Base-by-base conservation (phyloP, 345 rosid genomes). In the Diplotaxis tenuifolia region DNA sequence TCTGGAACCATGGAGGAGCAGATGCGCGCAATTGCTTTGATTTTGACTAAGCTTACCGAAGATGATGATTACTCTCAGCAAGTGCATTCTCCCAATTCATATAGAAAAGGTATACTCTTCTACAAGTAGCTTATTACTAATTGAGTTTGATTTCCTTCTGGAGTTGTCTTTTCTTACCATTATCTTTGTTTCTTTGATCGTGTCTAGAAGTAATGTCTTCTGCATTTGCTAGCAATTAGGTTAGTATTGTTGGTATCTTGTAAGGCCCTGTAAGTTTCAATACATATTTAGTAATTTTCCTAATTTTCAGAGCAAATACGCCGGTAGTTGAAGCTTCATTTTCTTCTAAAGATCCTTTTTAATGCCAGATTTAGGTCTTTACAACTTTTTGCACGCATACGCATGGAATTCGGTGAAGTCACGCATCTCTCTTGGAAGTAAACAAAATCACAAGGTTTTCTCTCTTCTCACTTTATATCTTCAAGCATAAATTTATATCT, bases 1-100 rank as follows among this genome's bases (percentile, higher is more conserved):
- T 38, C 67, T 21, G 67, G 67, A 38, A 62, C 67, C 52, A 34
- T 62, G 25, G 67, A 62, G 52, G 67, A 21, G 52, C 67, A 38
- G 67, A 38, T 62, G 52, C 52, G 67, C 10, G 67, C 67, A 62
- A 62, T 62, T 18, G 31, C 4, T 62, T 62, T 62, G 20, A 14
- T 62, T 62, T 38, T 62, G 31, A 32, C 28, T 38, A 62, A 62
- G 19, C 31, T 62, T 38, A 21, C 67, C 3, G 52, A 62, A 28
- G 52, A 62, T 12, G 67, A 62, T 62, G 21, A 7, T 4, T 58
- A 58, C 40, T 58, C 63, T 14, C 14, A 15, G 21, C 63, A 58
- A 7, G 22, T 58, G 38, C 63, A 15, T 9, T 15, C 63, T 16
- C 49, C 49, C 49, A 40, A 40, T 14, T 40, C 49, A 40, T 40